Evolutionary conservation across 1,139 yeast species (phyloP), one percentile per base, ranked within the genome.

Genomic region (Zygoascus sp.): DNA sequence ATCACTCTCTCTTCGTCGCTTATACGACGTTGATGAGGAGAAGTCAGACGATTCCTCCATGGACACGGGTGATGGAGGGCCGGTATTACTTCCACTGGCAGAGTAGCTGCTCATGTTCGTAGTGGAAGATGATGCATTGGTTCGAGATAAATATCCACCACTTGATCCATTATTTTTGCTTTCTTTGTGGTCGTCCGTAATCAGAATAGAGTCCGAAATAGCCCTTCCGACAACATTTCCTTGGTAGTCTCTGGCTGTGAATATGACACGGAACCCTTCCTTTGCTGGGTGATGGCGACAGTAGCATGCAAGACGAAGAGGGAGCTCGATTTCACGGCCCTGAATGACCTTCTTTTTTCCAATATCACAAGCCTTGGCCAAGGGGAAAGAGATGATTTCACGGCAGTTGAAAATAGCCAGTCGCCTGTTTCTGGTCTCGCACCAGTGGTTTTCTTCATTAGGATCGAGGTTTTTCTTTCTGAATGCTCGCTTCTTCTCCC

Each of bases 401-500:
- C 86, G 85, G 65, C 95, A 86, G 67, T 90, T 92, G 72, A 89
- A 88, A 28, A 92, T 86, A 28, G 89, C 79, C 2, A 96, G 94
- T 54, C 94, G 78, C 59, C 89, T 83, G 53, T 80, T 77, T 66
- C 81, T 76, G 40, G 77, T 75, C 44, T 84, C 83, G 57, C 85
- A 77, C 79, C 96, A 86, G 72, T 88, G 83, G 44, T 81, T 69
- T 56, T 83, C 86, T 53, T 83, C 90, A 42, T 73, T 75, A 39
- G 75, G 70, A 34, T 76, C 71, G 25, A 88, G 89, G 5, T 81
- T 75, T 90, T 80, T 74, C 92, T 82, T 49, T 34, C 74, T 59
- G 44, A 92, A 84, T 0, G 97, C 97, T 57, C 98, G 77, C 66
- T 90, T 87, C 60, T 86, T 85, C 65, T 92, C 97, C 58, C 98